Evolutionary conservation across 139 green algal genomes (phyloP), one percentile per base, ranked within the genome.

Genomic region (Chlorella sp.): DNA sequence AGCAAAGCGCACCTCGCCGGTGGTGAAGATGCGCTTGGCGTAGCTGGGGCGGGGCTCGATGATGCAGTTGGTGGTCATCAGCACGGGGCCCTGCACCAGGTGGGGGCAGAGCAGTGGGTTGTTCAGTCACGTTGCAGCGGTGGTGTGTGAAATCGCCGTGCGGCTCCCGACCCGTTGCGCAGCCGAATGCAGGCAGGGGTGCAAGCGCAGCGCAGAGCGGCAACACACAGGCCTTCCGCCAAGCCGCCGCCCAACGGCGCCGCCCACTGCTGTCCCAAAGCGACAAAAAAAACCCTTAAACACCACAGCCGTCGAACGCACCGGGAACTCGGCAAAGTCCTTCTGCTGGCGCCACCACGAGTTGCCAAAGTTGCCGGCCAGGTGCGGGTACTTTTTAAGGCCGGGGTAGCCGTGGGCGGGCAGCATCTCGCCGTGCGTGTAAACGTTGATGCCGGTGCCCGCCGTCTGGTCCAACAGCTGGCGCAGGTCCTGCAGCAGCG

Each of bases 41-140:
- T 95, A 83, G 32, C 76, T 64, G n/a, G 81, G 58, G 6, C 87
- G 76, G 32, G 93, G 93, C 43, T 95, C 91, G 67, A 96, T 78
- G 46, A 96, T 86, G 86, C 93, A 96, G 92, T 96, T 96, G 81
- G 91, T 94, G 73, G 93, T 96, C 30, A 92, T 90, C n/a, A 94
- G 85, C 48, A 96, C 88, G 30, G 93, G 40, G 32, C 92, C 91
- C 34, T 90, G 92, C 76, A 90, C 91, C 41, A n/a, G 5, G 62
- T 69, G 62, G 58, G 34, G 41, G n/a, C 38, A n/a, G 40, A n/a
- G 2, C 32, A 34, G 60, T 7, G 62, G 62, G 7, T 36, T 14
- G 62, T 1, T 11, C 28, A 34, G 34, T 16, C 62, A 68, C 19
- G 6, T 34, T 69, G 62, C 19, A n/a, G n/a, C n/a, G n/a, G n/a